Percentiles rank a stretch among this genome's conserved stretches.
These are phyloP conservation scores for Sporothrix curviconia DNA, from an alignment of 2,329 filamentous ascomycete genomes.

Conservation along the genomic window DNA sequence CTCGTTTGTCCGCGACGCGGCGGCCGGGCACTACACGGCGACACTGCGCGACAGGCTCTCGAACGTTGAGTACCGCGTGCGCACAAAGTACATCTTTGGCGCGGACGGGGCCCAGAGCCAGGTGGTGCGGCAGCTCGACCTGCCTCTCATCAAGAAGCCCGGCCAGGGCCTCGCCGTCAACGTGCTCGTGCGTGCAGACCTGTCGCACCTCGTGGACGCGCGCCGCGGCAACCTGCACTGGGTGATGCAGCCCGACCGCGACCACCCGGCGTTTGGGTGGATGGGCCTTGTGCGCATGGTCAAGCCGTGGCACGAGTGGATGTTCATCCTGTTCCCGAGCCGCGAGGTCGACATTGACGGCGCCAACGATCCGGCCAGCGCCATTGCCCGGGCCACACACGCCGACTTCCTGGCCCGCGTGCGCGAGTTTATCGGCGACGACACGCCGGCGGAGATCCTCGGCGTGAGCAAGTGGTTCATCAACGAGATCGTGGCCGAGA, in stretches of 20 bases:
- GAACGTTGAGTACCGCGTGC: conserved; percentile 32
- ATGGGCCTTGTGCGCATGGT: conserved; percentile 50
- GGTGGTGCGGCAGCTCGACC: conserved; percentile 30
- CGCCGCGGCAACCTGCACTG: conserved; percentile 55
- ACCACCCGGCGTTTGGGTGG: conserved; percentile 47
- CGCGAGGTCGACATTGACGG: conserved; percentile 36
- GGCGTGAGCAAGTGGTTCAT: conserved; percentile 52
- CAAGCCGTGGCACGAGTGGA: conserved; percentile 57
- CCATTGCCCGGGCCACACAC: neutral
- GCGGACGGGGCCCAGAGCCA: conserved; percentile 44
- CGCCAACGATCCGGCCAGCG: neutral
- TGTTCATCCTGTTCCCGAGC: conserved; percentile 47
- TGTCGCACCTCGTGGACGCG: conserved; percentile 41
- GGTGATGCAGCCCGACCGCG: conserved; percentile 48
- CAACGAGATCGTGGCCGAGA: conserved; percentile 54
- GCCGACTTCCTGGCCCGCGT: conserved; percentile 28
- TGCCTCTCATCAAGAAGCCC: conserved; percentile 31
- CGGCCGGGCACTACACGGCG: conserved; percentile 25
- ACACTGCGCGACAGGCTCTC: conserved; percentile 23
- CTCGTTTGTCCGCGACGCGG: conserved; percentile 25
- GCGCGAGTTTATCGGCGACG: conserved; percentile 48
- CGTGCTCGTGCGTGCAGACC: conserved; percentile 37
- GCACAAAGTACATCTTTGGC: conserved; percentile 52
- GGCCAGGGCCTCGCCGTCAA: conserved; percentile 35
- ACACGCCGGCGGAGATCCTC: conserved; percentile 45